These are phyloP conservation scores for Nothophaeocryptopus gaeumannii DNA, from an alignment of 2,329 filamentous ascomycete species.

Conservation along the genomic window DNA sequence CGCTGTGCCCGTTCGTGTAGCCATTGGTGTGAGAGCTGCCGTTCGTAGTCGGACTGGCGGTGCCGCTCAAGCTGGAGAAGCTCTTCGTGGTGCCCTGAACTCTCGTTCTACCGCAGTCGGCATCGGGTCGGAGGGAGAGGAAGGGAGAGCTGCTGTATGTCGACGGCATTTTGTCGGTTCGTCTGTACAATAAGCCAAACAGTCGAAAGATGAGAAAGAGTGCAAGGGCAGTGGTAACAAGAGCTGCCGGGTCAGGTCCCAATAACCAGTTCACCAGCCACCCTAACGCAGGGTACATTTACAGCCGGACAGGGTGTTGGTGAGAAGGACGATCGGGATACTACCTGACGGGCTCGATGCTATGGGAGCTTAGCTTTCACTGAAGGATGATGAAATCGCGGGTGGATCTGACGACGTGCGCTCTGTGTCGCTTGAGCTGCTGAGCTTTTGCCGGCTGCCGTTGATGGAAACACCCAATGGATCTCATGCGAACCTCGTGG, in stretches of 20 bases:
- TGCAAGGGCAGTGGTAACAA: slow-evolving; percentile 10
- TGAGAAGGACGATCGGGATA: not conserved
- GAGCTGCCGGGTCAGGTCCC: slow-evolving; percentile 3
- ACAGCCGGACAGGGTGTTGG: not conserved
- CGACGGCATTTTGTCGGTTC: slow-evolving; percentile 25
- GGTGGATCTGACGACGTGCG: no score
- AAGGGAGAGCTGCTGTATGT: slow-evolving; percentile 25
- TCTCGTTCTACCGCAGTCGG: slow-evolving; percentile 26
- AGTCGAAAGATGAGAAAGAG: slow-evolving; percentile 8
- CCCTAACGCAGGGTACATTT: slow-evolving; percentile 8
- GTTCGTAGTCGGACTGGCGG: slow-evolving; percentile 17
- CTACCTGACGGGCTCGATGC: no score
- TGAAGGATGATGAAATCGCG: no score
- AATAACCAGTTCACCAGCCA: not conserved
- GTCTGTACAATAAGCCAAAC: slow-evolving; percentile 3
- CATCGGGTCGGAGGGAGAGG: slow-evolving; percentile 27
- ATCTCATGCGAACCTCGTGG: no score
- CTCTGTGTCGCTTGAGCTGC: no score
- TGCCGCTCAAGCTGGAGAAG: slow-evolving; percentile 21
- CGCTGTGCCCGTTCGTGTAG: slow-evolving; percentile 18
- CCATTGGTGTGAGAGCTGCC: slow-evolving; percentile 16
- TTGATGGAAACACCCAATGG: no score
- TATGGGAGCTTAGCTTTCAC: no score
- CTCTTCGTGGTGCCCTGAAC: slow-evolving; percentile 14
- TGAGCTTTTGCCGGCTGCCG: no score